phyloP scores from a whole-genome alignment of 2,329 filamentous ascomycete species.

The Periconia digitata region DNA sequence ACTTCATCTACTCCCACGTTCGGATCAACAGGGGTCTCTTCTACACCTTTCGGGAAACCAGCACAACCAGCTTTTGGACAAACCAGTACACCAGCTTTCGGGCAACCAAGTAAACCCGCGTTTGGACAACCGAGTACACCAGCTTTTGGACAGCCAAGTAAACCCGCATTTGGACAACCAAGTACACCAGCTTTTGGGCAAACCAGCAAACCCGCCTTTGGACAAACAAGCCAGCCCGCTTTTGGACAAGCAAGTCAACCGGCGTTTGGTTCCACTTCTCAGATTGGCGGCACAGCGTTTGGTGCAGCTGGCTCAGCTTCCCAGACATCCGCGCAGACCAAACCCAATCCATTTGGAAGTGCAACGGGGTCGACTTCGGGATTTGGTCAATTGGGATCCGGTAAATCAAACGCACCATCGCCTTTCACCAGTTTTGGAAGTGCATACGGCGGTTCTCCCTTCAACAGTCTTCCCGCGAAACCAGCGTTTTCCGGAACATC shows the following conservation, averaged over 20 bases:
- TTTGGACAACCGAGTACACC: constrained; percentile 9
- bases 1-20: constrained; percentile 27
- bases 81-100: constrained; percentile 28
- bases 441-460: constrained; percentile 24
- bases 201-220: constrained; percentile 16
- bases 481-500: constrained; percentile 27
- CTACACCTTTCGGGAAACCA: constrained; percentile 14
- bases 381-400: constrained; percentile 35
- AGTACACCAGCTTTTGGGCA: constrained; percentile 29
- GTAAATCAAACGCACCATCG: constrained; percentile 20
- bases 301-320: constrained; percentile 10
- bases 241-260: constrained; percentile 18
- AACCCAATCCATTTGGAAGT: constrained; percentile 38
- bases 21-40: constrained; percentile 1
- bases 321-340: constrained; percentile 18
- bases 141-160: constrained; percentile 24
- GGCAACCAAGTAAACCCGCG: constrained; percentile 20
- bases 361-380: constrained; percentile 24
- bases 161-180: constrained; percentile 11
- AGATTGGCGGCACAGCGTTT: constrained; percentile 5
- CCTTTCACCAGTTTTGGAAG: constrained; percentile 35
- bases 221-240: constrained; percentile 11
- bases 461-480: not conserved
- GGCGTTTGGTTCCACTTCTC: constrained; percentile 23
- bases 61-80: constrained; percentile 19